Evolutionary conservation across 345 rosid genomes (phyloP).

Genomic region (Gossypium mustelinum): DNA sequence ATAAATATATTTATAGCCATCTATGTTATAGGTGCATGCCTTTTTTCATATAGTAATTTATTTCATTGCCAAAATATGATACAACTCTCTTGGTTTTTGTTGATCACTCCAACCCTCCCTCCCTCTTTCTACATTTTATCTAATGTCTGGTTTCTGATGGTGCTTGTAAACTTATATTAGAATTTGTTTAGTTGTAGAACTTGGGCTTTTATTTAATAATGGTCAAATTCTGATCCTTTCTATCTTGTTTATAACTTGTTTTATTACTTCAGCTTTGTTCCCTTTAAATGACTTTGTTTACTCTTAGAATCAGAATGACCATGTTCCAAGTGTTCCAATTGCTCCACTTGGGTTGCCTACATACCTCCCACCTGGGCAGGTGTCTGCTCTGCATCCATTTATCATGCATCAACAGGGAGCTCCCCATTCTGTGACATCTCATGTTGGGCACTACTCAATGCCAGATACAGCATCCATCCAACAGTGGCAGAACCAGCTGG

Average conservation of each 20-base stretch:
- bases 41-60: not conserved
- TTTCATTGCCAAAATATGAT: not conserved
- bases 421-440: slow-evolving; percentile 59
- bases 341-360: slow-evolving; percentile 60
- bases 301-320: slow-evolving; percentile 34
- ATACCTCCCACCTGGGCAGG: slow-evolving; percentile 71
- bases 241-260: not conserved
- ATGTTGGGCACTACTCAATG: slow-evolving; percentile 52
- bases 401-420: slow-evolving; percentile 72
- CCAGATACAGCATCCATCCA: slow-evolving; percentile 44
- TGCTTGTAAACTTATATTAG: not conserved
- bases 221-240: not conserved
- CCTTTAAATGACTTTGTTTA: not conserved
- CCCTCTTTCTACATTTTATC: not conserved
- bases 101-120: not conserved
- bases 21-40: not conserved
- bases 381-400: slow-evolving; percentile 69
- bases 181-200: not conserved
- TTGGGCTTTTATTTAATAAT: not conserved
- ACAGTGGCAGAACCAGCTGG: slow-evolving; percentile 76
- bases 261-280: not conserved
- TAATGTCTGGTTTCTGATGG: not conserved
- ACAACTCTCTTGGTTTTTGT: not conserved
- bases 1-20: not conserved
- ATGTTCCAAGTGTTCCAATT: slow-evolving; percentile 45